Conservation (phyloP, 1,284 basidiomycete species). For the Ceratobasidium sp. region DNA sequence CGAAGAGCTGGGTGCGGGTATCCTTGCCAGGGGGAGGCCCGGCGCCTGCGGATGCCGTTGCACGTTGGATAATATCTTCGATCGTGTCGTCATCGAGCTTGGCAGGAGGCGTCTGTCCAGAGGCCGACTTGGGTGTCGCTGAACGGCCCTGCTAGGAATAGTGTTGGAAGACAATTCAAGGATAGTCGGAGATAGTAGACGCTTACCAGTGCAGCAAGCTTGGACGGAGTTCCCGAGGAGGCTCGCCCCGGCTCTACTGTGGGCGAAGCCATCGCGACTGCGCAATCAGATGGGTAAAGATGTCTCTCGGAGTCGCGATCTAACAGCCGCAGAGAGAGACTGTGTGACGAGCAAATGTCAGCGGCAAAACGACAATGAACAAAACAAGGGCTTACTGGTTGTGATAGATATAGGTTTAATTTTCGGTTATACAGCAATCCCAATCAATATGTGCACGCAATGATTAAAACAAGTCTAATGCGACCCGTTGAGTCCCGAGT, state of each 20-base stretch:
- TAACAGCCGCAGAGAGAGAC: background rate
- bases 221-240: constrained; percentile 27
- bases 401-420: too few relatives aligned
- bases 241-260: constrained; percentile 20
- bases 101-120: constrained; percentile 13
- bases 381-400: too few relatives aligned
- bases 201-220: constrained; percentile 18
- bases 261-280: constrained; percentile 21
- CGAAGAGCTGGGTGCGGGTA: constrained; percentile 88
- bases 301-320: background rate
- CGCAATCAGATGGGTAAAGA: constrained; percentile 5
- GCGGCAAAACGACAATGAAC: background rate
- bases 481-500: constrained; percentile 11
- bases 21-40: constrained; percentile 63
- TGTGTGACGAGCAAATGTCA: background rate
- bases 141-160: constrained; percentile 4
- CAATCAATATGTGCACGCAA: too few relatives aligned
- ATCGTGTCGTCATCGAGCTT: constrained; percentile 51
- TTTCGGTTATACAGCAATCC: too few relatives aligned
- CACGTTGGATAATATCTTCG: constrained; percentile 80
- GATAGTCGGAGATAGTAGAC: background rate
- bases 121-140: constrained; percentile 27
- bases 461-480: constrained; percentile 23
- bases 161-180: background rate
- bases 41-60: constrained; percentile 64